These are phyloP conservation scores for Triglochin maritima DNA, from an alignment of 106 monocot genomes.

Conservation along the genomic window DNA sequence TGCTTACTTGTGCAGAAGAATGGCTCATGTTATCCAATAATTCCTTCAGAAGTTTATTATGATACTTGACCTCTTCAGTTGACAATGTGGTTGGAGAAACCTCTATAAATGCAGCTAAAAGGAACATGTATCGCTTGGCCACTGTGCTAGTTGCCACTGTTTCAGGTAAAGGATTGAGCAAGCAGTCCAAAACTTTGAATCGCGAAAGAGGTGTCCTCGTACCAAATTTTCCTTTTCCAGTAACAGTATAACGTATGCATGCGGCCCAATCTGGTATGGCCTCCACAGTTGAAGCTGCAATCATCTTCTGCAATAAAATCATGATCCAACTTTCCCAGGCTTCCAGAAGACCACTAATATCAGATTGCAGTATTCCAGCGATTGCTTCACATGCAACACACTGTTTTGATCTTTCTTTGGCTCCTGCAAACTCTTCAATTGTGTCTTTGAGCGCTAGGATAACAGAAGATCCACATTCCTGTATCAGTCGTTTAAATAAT, in stretches of 20 bases:
- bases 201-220: conserved; percentile 54
- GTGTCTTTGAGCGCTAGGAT: conserved; percentile 34
- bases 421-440: conserved; percentile 52
- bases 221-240: conserved; percentile 94
- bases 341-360: conserved; percentile 48
- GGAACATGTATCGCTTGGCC: conserved; percentile 74
- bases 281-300: conserved; percentile 65
- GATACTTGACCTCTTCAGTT: conserved; percentile 46
- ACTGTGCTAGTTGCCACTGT: conserved; percentile 56
- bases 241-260: conserved; percentile 91
- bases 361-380: conserved; percentile 94
- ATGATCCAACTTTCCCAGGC: conserved; percentile 80
- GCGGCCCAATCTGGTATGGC: conserved; percentile 96
- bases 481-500: conserved; percentile 74
- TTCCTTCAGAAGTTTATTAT: conserved; percentile 55
- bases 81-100: conserved; percentile 69
- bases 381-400: conserved; percentile 94
- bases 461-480: conserved; percentile 78
- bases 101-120: conserved; percentile 67
- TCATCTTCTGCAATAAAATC: conserved; percentile 58
- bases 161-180: conserved; percentile 45
- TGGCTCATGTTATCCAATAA: conserved; percentile 76
- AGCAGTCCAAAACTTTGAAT: conserved; percentile 68
- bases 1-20: conserved; percentile 88
- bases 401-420: conserved; percentile 91